Percentiles rank a stretch among this genome's conserved stretches.
Conservation (phyloP, 2,329 filamentous ascomycete species). For the Coniochaeta ligniaria region DNA sequence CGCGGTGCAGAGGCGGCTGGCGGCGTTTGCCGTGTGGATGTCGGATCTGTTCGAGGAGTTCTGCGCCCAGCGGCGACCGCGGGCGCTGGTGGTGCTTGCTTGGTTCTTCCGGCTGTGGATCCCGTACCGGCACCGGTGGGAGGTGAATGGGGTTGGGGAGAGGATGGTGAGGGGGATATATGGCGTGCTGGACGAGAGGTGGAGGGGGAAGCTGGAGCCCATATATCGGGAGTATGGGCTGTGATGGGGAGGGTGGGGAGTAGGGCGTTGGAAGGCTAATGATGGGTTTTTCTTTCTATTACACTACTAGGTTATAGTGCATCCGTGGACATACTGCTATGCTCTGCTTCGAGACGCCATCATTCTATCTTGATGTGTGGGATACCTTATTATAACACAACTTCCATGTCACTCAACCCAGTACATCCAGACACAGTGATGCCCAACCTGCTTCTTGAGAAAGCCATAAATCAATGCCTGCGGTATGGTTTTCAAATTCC, state of each 20-base stretch:
- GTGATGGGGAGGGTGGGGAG: background rate
- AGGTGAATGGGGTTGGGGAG: slow-evolving; percentile 26
- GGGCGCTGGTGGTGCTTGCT: slow-evolving; percentile 28
- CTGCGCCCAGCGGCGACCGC: slow-evolving; percentile 24
- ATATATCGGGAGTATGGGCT: slow-evolving; percentile 20
- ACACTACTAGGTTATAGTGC: background rate
- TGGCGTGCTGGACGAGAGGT: slow-evolving; percentile 23
- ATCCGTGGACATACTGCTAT: background rate
- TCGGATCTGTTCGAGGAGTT: slow-evolving; percentile 24
- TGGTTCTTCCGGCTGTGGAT: slow-evolving; percentile 31
- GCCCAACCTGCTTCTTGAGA: background rate
- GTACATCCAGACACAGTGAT: background rate
- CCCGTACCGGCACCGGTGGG: slow-evolving; percentile 24
- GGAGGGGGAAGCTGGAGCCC: slow-evolving; percentile 25
- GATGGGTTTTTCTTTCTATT: background rate
- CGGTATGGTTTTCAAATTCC: background rate
- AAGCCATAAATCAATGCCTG: background rate
- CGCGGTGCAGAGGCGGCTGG: slow-evolving; percentile 24
- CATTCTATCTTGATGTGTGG: background rate
- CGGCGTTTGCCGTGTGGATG: slow-evolving; percentile 26
- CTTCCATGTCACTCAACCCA: background rate
- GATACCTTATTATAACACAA: too few species aligned
- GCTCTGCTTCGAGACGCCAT: background rate
- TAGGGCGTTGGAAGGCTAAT: background rate
- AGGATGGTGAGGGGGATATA: slow-evolving; percentile 28